A percentile compares a stretch with the other conserved stretches of the same genome.
Conservation (phyloP, 2,329 filamentous ascomycete species). For the Metarhizium guizhouense region DNA sequence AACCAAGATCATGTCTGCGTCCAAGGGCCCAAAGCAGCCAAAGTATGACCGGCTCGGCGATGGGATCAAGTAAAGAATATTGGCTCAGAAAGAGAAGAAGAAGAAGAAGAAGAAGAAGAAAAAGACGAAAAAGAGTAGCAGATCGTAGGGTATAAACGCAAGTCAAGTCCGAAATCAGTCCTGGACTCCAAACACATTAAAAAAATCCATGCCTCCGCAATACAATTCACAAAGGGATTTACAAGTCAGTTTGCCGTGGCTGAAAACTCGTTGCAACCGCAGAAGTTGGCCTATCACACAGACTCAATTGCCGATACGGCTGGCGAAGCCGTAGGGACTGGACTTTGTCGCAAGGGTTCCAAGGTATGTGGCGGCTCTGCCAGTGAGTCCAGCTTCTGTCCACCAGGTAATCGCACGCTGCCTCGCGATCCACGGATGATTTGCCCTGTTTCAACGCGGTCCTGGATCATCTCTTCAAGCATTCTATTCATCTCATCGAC, state of each 20-base stretch:
- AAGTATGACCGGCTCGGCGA: too few species aligned
- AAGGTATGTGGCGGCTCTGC: conserved; percentile 24
- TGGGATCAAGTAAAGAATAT: background rate
- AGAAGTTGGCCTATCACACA: conserved; percentile 9
- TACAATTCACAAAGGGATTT: background rate
- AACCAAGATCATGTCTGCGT: background rate
- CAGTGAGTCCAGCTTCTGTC: conserved; percentile 30
- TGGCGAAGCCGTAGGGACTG: conserved; percentile 16
- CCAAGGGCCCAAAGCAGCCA: too few species aligned
- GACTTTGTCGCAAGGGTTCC: conserved; percentile 31
- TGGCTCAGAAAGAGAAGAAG: background rate
- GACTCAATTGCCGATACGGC: conserved; percentile 18
- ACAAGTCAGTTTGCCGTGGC: background rate
- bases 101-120: conserved; percentile 1
- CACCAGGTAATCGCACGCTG: conserved; percentile 51
- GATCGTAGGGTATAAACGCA: conserved; percentile 8
- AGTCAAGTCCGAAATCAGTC: conserved; percentile 7
- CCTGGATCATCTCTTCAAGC: conserved; percentile 93
- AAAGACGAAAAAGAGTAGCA: conserved; percentile 2
- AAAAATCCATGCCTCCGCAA: background rate
- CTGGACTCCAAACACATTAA: conserved; percentile 8
- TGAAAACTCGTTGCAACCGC: background rate
- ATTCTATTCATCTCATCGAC: conserved; percentile 91
- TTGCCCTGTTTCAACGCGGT: conserved; percentile 69
- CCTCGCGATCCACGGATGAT: conserved; percentile 58